These are phyloP conservation scores for Flaveria brownii DNA, from an alignment of 129 eudicot species.

Conservation along the genomic window DNA sequence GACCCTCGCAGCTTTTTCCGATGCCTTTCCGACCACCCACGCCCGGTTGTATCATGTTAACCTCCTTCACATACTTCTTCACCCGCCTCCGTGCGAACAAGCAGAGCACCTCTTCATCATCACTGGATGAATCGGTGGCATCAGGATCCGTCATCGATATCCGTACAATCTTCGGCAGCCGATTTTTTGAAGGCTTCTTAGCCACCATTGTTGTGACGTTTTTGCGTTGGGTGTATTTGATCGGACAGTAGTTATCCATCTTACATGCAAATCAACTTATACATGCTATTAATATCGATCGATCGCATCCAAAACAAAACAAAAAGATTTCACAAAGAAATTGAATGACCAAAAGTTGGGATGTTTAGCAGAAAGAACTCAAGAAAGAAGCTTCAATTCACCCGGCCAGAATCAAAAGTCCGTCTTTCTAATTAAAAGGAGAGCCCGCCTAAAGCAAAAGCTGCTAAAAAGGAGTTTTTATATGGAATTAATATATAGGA, in stretches of 20 bases:
- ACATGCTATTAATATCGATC: too few relatives aligned
- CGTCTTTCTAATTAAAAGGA: too few relatives aligned
- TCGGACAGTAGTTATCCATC: conserved; percentile 60
- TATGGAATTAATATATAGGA: too few relatives aligned
- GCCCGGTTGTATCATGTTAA: conserved; percentile 32
- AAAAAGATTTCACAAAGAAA: too few relatives aligned
- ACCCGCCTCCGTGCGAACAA: conserved; percentile 62
- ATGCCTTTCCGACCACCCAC: conserved; percentile 24
- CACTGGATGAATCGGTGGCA: conserved; percentile 91
- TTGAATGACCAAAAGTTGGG: too few relatives aligned
- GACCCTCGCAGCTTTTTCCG: not conserved
- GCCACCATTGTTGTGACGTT: conserved; percentile 45
- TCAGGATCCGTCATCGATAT: conserved; percentile 74
- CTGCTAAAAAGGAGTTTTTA: too few relatives aligned
- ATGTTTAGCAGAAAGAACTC: too few relatives aligned
- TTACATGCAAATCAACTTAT: too few relatives aligned
- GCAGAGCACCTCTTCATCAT: conserved; percentile 60
- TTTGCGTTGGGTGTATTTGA: conserved; percentile 71
- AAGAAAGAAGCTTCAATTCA: too few relatives aligned
- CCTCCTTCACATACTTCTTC: conserved; percentile 57
- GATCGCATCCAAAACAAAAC: too few relatives aligned
- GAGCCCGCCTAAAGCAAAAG: too few relatives aligned
- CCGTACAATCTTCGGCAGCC: conserved; percentile 48
- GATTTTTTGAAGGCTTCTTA: not conserved
- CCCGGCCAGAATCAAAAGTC: too few relatives aligned